Conservation (phyloP, 345 rosid species). For the Turritis glabra region DNA sequence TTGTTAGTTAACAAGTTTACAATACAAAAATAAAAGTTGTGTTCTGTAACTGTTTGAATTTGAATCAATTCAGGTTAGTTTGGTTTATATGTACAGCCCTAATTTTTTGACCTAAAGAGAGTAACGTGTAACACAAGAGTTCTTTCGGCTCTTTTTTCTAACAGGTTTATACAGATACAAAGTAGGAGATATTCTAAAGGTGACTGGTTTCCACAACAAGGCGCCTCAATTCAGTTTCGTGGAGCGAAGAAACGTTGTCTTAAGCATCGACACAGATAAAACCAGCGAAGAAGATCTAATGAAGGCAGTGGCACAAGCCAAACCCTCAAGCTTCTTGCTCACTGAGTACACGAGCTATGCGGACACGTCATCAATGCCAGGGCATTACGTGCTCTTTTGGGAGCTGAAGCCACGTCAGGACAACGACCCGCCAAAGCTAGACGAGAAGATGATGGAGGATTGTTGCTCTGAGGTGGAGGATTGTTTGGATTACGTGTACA, state of each 20-base stretch:
- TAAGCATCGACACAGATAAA: conserved; percentile 84
- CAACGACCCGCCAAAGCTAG: conserved; percentile 49
- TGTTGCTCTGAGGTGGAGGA: conserved; percentile 78
- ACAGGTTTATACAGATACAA: conserved; percentile 77
- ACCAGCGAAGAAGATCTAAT: conserved; percentile 87
- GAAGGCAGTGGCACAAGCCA: conserved; percentile 73
- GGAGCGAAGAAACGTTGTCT: conserved; percentile 66
- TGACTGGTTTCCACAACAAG: conserved; percentile 69
- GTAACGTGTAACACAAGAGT: conserved; percentile 21
- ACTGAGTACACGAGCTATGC: conserved; percentile 81
- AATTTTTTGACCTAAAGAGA: not conserved
- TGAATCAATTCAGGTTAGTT: not conserved
- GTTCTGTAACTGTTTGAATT: not conserved
- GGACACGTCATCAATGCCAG: conserved; percentile 70
- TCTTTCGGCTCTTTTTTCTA: not conserved
- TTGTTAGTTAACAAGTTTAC: too few species aligned
- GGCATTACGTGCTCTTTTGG: conserved; percentile 89
- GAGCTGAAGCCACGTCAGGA: conserved; percentile 58
- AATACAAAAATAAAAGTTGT: not conserved
- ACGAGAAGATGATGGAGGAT: conserved; percentile 55
- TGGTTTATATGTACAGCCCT: not conserved
- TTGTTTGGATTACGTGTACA: conserved; percentile 71
- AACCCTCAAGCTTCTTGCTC: conserved; percentile 58
- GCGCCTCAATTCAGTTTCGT: conserved; percentile 87
- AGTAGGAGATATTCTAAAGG: conserved; percentile 86